phyloP scores from a whole-genome alignment of 2,329 filamentous ascomycete species.

The Cordyceps tenuipes region DNA sequence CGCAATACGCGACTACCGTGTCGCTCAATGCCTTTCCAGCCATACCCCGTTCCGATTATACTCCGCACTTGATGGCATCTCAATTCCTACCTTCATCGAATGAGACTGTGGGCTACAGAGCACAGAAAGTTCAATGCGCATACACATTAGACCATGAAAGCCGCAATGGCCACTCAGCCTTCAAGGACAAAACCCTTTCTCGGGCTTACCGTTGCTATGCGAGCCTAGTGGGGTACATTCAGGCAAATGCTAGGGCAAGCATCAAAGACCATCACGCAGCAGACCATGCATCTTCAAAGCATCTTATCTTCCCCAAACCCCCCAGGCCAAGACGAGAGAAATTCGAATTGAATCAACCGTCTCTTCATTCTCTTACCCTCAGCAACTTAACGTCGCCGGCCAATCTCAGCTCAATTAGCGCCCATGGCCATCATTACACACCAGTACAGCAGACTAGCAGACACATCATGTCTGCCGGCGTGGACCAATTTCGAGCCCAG shows the following conservation, averaged over 20 bases:
- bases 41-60: background rate
- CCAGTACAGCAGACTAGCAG: background rate
- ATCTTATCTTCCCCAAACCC: constrained; percentile 46
- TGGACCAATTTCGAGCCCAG: constrained; percentile 29
- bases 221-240: constrained; percentile 58
- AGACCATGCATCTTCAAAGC: constrained; percentile 34
- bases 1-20: background rate
- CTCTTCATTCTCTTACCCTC: background rate
- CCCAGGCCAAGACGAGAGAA: constrained; percentile 8
- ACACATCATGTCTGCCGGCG: constrained; percentile 20
- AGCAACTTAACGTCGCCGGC: background rate
- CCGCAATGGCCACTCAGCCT: constrained; percentile 27
- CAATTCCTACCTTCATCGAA: background rate
- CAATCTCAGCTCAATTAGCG: background rate
- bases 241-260: constrained; percentile 46
- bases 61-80: background rate
- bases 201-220: constrained; percentile 68
- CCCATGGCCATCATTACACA: background rate
- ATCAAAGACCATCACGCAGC: constrained; percentile 27
- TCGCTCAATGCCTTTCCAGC: background rate
- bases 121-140: background rate
- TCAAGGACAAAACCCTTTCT: constrained; percentile 59
- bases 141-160: background rate
- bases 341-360: background rate
- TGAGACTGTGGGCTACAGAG: background rate